These are phyloP conservation scores for Coccomyxa subellipsoidea DNA, from an alignment of 163 green algal genomes.

Conservation along the genomic window DNA sequence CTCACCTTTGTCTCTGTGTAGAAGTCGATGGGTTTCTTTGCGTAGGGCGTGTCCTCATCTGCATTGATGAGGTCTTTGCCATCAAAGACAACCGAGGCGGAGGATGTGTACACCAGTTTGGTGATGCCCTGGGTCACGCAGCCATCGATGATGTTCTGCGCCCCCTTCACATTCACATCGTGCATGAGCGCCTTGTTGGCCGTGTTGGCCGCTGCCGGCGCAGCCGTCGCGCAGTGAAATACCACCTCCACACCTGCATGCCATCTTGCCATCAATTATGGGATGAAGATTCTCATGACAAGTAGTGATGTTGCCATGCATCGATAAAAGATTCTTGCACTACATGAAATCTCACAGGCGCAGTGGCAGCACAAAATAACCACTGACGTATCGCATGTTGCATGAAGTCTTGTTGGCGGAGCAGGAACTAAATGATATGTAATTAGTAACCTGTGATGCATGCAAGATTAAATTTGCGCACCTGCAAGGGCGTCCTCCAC, in stretches of 20 bases:
- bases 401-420: no score
- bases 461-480: no score
- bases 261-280: background rate
- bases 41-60: conserved; percentile 72
- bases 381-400: no score
- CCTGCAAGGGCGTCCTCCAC: conserved; percentile 35
- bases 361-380: no score
- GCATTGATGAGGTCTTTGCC: conserved; percentile 62
- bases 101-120: conserved; percentile 82
- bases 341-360: no score
- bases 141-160: conserved; percentile 71
- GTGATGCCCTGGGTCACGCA: conserved; percentile 56
- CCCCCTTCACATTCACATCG: conserved; percentile 85
- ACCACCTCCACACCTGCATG: conserved; percentile 67
- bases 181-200: conserved; percentile 78
- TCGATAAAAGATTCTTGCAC: no score
- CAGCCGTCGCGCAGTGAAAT: conserved; percentile 83
- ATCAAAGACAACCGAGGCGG: conserved; percentile 87
- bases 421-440: no score
- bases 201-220: conserved; percentile 71
- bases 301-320: no score
- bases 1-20: conserved; percentile 85
- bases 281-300: background rate
- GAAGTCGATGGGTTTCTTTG: conserved; percentile 73
- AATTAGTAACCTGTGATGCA: no score